Conservation (phyloP, 306 rosid species). For the Fragaria nilgerrensis region DNA sequence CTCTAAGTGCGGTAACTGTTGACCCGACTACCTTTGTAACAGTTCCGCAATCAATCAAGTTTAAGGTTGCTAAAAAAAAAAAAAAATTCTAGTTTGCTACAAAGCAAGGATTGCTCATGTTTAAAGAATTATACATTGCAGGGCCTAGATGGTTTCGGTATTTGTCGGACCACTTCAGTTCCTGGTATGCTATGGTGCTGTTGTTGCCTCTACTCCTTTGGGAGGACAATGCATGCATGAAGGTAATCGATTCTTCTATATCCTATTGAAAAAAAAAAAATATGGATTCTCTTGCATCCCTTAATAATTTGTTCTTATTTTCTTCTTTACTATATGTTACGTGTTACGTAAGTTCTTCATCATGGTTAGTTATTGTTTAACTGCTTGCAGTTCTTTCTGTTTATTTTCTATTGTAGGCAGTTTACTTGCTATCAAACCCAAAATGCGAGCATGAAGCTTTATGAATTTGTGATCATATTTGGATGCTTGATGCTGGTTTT, state of each 20-base stretch:
- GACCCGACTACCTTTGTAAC: too few relatives aligned
- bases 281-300: not conserved
- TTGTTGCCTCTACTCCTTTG: slow-evolving; percentile 47
- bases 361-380: not conserved
- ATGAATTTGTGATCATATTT: slow-evolving; percentile 59
- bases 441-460: slow-evolving; percentile 56
- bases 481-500: slow-evolving; percentile 74
- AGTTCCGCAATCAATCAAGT: too few relatives aligned
- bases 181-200: slow-evolving; percentile 65
- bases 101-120: not conserved
- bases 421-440: slow-evolving; percentile 17
- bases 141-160: slow-evolving; percentile 71
- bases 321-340: not conserved
- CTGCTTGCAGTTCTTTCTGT: not conserved
- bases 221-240: slow-evolving; percentile 89
- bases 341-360: not conserved
- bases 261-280: not conserved
- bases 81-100: not conserved
- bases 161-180: slow-evolving; percentile 74
- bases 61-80: too few relatives aligned
- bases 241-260: slow-evolving; percentile 33
- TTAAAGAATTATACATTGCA: slow-evolving; percentile 6
- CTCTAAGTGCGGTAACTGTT: too few relatives aligned
- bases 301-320: not conserved
- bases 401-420: too few relatives aligned